Evolutionary conservation across 768 basidiomycete genomes (phyloP).

Genomic region (Rhodotorula diobovata): DNA sequence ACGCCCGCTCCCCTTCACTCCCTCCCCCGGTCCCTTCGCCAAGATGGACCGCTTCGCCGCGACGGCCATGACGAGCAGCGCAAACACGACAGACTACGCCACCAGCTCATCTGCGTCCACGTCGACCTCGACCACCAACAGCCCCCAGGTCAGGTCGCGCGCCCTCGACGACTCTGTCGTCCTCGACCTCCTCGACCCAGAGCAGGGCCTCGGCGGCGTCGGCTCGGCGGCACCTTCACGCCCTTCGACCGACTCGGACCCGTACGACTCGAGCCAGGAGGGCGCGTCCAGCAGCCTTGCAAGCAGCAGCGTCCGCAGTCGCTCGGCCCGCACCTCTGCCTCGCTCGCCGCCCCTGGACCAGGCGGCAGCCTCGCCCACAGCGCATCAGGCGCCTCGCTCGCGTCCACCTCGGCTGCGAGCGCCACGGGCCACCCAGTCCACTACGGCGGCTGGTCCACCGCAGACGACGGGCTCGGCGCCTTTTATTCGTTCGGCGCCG

Average conservation of each 20-base stretch:
- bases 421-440: neutral
- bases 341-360: neutral
- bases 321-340: neutral
- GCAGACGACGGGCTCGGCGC: conserved; percentile 7
- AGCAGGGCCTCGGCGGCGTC: neutral
- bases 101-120: neutral
- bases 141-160: neutral
- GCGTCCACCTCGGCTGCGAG: neutral
- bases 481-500: neutral
- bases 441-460: conserved; percentile 1
- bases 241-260: conserved; percentile 22
- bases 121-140: neutral
- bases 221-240: neutral
- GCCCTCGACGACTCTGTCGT: neutral
- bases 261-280: conserved; percentile 32
- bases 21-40: neutral
- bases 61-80: neutral
- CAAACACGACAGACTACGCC: neutral
- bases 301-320: neutral
- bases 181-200: conserved; percentile 1
- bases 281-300: conserved; percentile 1
- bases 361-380: neutral
- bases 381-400: neutral
- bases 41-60: neutral
- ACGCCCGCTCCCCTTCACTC: neutral